These are phyloP conservation scores for Termitomyces sp. DNA, from an alignment of 768 basidiomycete species.

Conservation along the genomic window DNA sequence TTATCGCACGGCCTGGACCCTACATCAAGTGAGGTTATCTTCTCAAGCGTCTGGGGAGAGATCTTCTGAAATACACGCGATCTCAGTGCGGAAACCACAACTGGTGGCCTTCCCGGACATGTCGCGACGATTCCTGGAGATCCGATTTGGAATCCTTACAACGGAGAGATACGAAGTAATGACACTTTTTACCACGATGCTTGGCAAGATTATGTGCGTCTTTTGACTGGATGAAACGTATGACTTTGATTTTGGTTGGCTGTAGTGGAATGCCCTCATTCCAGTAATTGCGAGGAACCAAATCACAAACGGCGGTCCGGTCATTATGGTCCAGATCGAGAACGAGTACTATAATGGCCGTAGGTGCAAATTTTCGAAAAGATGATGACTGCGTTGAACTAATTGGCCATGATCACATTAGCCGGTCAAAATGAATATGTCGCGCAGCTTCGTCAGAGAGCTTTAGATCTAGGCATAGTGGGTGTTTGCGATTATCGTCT, in stretches of 20 bases:
- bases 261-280: constrained; percentile 13
- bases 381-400: not conserved
- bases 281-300: constrained; percentile 12
- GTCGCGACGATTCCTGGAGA: constrained; percentile 13
- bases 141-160: constrained; percentile 12
- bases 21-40: constrained; percentile 11
- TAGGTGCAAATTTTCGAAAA: not conserved
- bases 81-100: constrained; percentile 10
- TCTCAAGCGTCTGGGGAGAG: not conserved
- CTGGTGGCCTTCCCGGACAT: constrained; percentile 13
- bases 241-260: not conserved
- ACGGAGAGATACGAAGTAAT: constrained; percentile 14
- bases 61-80: not conserved
- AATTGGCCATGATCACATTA: not conserved
- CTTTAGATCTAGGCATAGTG: constrained; percentile 11
- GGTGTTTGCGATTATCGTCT: not conserved
- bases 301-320: constrained; percentile 11
- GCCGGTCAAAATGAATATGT: constrained; percentile 16
- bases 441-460: constrained; percentile 9
- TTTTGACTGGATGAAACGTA: not conserved
- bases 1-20: constrained; percentile 13
- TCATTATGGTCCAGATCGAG: constrained; percentile 14
- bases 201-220: constrained; percentile 14
- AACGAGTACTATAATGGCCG: constrained; percentile 15
- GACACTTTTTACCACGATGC: constrained; percentile 13